Evolutionary conservation across 2,329 filamentous ascomycete species (phyloP).

Genomic region (Sporothrix brasiliensis): DNA sequence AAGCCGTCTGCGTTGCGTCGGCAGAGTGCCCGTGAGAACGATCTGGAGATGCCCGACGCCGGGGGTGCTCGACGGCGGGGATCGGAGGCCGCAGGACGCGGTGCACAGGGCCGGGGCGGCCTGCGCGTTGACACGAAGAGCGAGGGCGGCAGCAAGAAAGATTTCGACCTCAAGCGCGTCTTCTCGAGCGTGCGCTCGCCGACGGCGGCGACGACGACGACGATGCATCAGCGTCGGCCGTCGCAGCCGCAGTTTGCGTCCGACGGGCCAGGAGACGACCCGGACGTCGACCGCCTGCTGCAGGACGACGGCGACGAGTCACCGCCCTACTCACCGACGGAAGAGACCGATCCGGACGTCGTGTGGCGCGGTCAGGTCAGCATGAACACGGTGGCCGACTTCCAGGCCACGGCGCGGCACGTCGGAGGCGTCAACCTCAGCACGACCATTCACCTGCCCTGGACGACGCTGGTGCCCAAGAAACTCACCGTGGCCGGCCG

Average conservation of each 20-base stretch:
- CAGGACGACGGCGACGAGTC: conserved; percentile 78
- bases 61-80: conserved; percentile 20
- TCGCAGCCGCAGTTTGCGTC: conserved; percentile 53
- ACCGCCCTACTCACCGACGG: conserved; percentile 80
- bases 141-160: conserved; percentile 55
- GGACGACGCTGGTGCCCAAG: conserved; percentile 74
- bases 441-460: conserved; percentile 57
- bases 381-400: conserved; percentile 77
- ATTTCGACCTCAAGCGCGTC: conserved; percentile 84
- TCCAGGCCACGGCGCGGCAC: conserved; percentile 76
- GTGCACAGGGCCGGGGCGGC: conserved; percentile 41
- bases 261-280: conserved; percentile 70
- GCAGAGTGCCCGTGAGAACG: conserved; percentile 42
- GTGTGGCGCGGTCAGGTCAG: conserved; percentile 76
- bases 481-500: conserved; percentile 73
- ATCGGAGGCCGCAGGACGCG: neutral
- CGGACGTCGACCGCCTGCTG: conserved; percentile 88
- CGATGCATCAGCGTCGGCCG: conserved; percentile 51
- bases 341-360: conserved; percentile 70
- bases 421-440: conserved; percentile 81
- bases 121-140: conserved; percentile 52
- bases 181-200: conserved; percentile 83
- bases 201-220: conserved; percentile 40
- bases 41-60: conserved; percentile 18
- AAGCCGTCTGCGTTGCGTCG: conserved; percentile 46